These are phyloP conservation scores for Neophaeococcomyces aloes DNA, from an alignment of 2,329 filamentous ascomycete species.

Conservation along the genomic window DNA sequence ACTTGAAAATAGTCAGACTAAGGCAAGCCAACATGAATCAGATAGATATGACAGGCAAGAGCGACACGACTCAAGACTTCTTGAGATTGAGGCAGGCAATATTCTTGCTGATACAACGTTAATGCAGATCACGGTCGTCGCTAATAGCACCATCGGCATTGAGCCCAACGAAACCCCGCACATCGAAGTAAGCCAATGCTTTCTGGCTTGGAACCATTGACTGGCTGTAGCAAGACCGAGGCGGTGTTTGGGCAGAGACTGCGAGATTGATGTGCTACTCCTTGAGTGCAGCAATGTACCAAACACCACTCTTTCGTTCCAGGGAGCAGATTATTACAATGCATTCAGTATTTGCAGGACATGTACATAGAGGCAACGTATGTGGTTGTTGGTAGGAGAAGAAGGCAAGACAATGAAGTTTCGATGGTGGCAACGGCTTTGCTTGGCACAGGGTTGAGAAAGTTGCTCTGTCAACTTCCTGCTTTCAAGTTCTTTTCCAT, in stretches of 20 bases:
- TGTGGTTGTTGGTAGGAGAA: background rate
- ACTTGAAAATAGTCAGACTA: background rate
- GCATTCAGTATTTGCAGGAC: background rate
- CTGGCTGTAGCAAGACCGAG: too few species aligned
- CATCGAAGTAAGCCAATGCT: too few species aligned
- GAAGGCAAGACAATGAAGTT: background rate
- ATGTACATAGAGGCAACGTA: conserved; percentile 7
- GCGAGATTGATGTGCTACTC: too few species aligned
- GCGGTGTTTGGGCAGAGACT: too few species aligned
- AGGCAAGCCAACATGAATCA: background rate
- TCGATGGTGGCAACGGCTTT: background rate
- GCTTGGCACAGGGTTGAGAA: conserved; percentile 7
- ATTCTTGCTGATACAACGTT: too few species aligned
- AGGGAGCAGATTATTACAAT: background rate
- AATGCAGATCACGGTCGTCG: too few species aligned
- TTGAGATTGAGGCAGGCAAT: too few species aligned
- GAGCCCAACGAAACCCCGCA: too few species aligned
- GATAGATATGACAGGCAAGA: background rate
- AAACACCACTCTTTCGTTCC: too few species aligned
- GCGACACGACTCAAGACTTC: background rate
- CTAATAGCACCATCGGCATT: too few species aligned
- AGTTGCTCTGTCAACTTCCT: conserved; percentile 1
- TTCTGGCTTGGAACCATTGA: too few species aligned
- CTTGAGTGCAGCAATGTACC: too few species aligned
- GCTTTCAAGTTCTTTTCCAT: conserved; percentile 5